These are phyloP conservation scores for Drosera spatulata DNA, from an alignment of 179 eudicot genomes.

Conservation along the genomic window DNA sequence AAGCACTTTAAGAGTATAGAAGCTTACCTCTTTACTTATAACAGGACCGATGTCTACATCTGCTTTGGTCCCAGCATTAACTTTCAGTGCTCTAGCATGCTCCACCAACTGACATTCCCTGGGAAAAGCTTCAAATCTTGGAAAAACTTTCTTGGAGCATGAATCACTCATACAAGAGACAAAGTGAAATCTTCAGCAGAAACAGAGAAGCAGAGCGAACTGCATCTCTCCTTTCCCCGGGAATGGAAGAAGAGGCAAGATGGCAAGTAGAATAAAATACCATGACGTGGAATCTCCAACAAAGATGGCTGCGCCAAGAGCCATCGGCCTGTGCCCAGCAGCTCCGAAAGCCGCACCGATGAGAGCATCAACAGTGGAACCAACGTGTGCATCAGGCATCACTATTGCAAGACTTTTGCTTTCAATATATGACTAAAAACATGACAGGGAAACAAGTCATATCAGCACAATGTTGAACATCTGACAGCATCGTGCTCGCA, in stretches of 20 bases:
- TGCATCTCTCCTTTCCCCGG: neutral
- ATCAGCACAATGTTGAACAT: too few relatives aligned
- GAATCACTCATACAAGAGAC: neutral
- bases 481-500: too few relatives aligned
- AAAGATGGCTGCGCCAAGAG: slow-evolving; percentile 65
- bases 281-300: slow-evolving; percentile 59
- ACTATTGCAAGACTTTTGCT: slow-evolving; percentile 64
- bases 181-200: neutral
- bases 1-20: neutral
- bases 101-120: slow-evolving; percentile 67
- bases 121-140: slow-evolving; percentile 1
- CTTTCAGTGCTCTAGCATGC: slow-evolving; percentile 62
- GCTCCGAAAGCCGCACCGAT: slow-evolving; percentile 72
- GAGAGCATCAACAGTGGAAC: slow-evolving; percentile 63
- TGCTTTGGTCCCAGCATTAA: slow-evolving; percentile 57
- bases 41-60: slow-evolving; percentile 78
- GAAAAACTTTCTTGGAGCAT: neutral
- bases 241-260: neutral
- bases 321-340: slow-evolving; percentile 66
- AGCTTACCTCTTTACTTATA: slow-evolving; percentile 46
- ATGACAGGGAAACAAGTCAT: neutral
- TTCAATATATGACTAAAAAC: slow-evolving; percentile 51
- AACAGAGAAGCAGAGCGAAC: neutral
- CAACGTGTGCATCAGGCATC: slow-evolving; percentile 67
- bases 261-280: slow-evolving; percentile 13